Percentiles rank a stretch among this genome's conserved stretches.
phyloP scores from a whole-genome alignment of 495 filamentous ascomycete species.

The Aspergillus diversus region DNA sequence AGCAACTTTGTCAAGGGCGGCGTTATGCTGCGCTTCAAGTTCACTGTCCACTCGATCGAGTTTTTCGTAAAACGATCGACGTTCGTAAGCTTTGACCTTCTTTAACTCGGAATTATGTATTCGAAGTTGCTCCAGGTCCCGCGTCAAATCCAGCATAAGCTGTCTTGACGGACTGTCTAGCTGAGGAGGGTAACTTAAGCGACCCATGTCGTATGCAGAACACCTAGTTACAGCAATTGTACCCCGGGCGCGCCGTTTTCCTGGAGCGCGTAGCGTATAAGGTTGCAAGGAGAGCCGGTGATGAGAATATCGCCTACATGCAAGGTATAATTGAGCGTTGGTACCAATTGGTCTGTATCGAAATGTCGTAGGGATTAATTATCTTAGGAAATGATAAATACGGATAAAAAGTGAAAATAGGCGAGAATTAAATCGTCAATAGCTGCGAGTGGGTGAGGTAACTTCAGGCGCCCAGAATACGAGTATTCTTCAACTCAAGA shows the following conservation, averaged over 20 bases:
- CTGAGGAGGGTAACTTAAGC: conserved; percentile 30
- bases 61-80: conserved; percentile 47
- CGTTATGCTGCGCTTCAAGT: conserved; percentile 53
- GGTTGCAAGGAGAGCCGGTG: no score
- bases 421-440: no score
- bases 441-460: no score
- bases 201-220: conserved; percentile 29
- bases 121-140: conserved; percentile 43
- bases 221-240: background rate
- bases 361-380: no score
- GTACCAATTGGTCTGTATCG: no score
- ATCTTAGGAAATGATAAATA: no score
- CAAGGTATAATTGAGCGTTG: no score
- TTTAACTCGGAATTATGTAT: conserved; percentile 46
- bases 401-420: no score
- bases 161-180: conserved; percentile 55
- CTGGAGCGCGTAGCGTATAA: no score
- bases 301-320: no score
- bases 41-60: conserved; percentile 51
- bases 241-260: background rate
- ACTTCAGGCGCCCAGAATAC: no score
- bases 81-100: conserved; percentile 48
- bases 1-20: conserved; percentile 64
- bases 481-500: no score
- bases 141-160: conserved; percentile 49